Percentiles rank a stretch among this genome's conserved stretches.
phyloP scores from a whole-genome alignment of 2,329 filamentous ascomycete genomes.

The Coniochaeta prunicola region DNA sequence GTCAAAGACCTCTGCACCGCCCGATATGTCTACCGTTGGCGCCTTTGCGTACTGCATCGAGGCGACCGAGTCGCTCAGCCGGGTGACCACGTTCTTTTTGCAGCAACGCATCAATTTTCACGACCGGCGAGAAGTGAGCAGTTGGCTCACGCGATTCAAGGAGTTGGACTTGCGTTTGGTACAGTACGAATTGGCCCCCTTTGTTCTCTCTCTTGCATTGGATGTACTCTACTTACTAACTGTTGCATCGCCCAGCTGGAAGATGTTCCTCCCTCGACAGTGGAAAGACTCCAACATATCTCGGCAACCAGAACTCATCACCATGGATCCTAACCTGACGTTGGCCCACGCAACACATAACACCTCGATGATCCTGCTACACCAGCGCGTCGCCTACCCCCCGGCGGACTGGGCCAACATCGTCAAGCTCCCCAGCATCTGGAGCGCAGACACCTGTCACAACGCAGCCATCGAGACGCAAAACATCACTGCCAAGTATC shows the following conservation, averaged over 20 bases:
- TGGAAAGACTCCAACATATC: conserved; percentile 26
- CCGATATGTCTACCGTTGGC: conserved; percentile 20
- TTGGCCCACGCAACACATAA: conserved; percentile 42
- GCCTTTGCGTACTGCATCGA: conserved; percentile 30
- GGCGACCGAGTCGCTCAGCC: conserved; percentile 27
- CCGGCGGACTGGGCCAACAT: conserved; percentile 19
- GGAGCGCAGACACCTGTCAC: conserved; percentile 41
- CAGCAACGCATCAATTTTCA: conserved; percentile 24
- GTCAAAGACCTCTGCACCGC: too few species aligned
- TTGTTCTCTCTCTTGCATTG: too few species aligned
- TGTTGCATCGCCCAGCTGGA: too few species aligned
- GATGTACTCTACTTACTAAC: too few species aligned
- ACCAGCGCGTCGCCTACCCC: conserved; percentile 40
- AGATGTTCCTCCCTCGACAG: conserved; percentile 14
- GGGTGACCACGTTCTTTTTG: conserved; percentile 26
- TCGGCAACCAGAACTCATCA: conserved; percentile 12
- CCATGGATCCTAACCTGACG: conserved; percentile 42
- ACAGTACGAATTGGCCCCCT: too few species aligned
- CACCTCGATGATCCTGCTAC: conserved; percentile 39
- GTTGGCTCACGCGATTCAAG: conserved; percentile 32
- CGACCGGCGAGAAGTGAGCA: conserved; percentile 21
- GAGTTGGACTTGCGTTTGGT: conserved; percentile 29
- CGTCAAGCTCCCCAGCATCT: conserved; percentile 32
- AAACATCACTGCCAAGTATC: conserved; percentile 36
- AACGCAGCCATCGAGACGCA: conserved; percentile 36